Evolutionary conservation across 495 filamentous ascomycete genomes (phyloP), one percentile per base, ranked within the genome.

Genomic region (Xylaria intraflava): DNA sequence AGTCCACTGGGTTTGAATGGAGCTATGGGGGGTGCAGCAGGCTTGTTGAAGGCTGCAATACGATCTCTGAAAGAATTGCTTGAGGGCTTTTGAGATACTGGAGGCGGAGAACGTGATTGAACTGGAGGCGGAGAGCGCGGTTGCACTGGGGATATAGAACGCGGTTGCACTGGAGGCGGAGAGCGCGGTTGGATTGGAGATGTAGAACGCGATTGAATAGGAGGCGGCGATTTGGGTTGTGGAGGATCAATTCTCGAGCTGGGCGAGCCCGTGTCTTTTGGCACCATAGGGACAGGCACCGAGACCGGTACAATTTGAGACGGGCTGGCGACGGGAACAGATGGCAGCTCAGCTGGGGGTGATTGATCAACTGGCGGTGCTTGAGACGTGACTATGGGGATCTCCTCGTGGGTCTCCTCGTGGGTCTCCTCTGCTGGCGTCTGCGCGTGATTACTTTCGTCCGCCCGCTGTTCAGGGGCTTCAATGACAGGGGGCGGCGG

Each of bases 1-100:
- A 83, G 62, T 3, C 80, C 80, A 55, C 80, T 76, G 11, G 90
- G 89, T 61, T 96, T 95, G 68, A 90, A 89, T 2, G 94, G 93
- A 3, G 89, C 81, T 51, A 93, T 70, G 10, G 93, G 93, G 6
- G 92, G 80, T 5, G 89, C 87, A 20, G 91, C 82, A 19, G 87
- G 76, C 64, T 90, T 94, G 66, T 98, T 98, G 72, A 98, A 98
- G 17, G 91, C 90, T 7, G 94, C 94, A 61, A 98, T 93, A 49
- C 94, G 90, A 67, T 97, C 93, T 56, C 78, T 89, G 69, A 98
- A 96, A 0, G 93, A 90, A 51, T 78, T 85, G 0, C 70, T 73
- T 6, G 69, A 62, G 10, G 91, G 88, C 69, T 96, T 98, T 48
- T 90, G 88, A 4, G 84, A 75, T 6, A 87, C 83, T 14, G 82